These are phyloP conservation scores for Dictyostelium firmibasis DNA, from an alignment of 78 protist species.

Conservation along the genomic window DNA sequence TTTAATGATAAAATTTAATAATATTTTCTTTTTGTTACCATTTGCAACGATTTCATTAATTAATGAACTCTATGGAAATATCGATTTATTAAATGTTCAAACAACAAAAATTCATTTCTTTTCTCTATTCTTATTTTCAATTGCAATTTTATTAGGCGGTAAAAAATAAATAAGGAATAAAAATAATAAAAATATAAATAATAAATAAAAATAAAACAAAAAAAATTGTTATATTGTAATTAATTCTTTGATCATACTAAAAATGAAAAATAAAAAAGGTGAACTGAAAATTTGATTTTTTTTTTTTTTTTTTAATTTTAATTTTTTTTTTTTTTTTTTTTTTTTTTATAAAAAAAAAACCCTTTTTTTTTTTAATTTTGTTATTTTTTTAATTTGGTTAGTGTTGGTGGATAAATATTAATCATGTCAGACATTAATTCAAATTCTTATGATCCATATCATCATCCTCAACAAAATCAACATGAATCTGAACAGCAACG, in stretches of 20 bases:
- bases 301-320: background rate
- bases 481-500: background rate
- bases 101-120: slow-evolving; percentile 2
- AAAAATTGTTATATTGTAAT: background rate
- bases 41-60: background rate
- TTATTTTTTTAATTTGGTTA: background rate
- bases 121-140: slow-evolving; percentile 12
- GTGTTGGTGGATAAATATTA: background rate
- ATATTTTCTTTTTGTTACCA: slow-evolving; percentile 9
- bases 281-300: no score
- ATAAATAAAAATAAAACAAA: background rate
- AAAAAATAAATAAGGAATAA: background rate
- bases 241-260: background rate
- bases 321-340: background rate
- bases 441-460: slow-evolving; percentile 6
- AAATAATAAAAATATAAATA: background rate
- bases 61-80: background rate
- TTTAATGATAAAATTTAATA: slow-evolving; percentile 5
- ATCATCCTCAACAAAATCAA: background rate
- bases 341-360: background rate
- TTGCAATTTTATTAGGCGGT: slow-evolving; percentile 3
- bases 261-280: no score
- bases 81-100: slow-evolving; percentile 2
- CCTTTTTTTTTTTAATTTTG: background rate
- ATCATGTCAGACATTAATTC: background rate